Evolutionary conservation across 108 stramenopile species (phyloP), one percentile per base, ranked within the genome.

Genomic region (Skeletonema tropicum): DNA sequence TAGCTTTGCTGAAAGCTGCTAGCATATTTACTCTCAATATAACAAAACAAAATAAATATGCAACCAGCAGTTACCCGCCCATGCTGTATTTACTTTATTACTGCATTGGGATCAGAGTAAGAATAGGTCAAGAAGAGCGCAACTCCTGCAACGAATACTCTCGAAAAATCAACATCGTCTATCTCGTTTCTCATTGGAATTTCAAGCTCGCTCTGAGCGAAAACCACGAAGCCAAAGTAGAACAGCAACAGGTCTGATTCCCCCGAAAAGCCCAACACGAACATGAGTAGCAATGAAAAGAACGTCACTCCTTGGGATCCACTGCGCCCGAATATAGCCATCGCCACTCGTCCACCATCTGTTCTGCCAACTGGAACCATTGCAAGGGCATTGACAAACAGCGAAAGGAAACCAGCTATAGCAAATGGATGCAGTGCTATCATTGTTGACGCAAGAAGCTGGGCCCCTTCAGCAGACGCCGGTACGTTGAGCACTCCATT

Each of bases 381-480:
- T 10, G 74, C 71, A 35, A 92, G 64, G 9, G 91, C 91, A 82
- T 94, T 94, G 3, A 94, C 84, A 63, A 94, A 66, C 39, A 94
- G 74, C 29, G 87, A 71, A 31, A 91, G 77, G 62, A 86, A 94
- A 35, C 94, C 94, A 9, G 94, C 91, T 48, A 94, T 67, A 5
- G 94, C 88, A 3, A 88, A 74, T n/a, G 94, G 94, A 74, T 94
- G 94, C 5, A 94, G 71, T 6, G 88, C 76, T 46, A 94, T 86
- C 12, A 77, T 79, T 15, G 92, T 89, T 25, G 79, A 83, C 31
- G 90, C 85, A 38, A 88, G 57, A 10, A 84, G 81, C 31, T 82
- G 61, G 25, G 85, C 64, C 11, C 79, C 88, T 31, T 74, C 57
- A 13, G 89, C 89, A n/a, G 87, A 91, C 21, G 79, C 81, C 6